These are phyloP conservation scores for Mimosa pudica DNA, from an alignment of 306 rosid genomes.

Conservation along the genomic window DNA sequence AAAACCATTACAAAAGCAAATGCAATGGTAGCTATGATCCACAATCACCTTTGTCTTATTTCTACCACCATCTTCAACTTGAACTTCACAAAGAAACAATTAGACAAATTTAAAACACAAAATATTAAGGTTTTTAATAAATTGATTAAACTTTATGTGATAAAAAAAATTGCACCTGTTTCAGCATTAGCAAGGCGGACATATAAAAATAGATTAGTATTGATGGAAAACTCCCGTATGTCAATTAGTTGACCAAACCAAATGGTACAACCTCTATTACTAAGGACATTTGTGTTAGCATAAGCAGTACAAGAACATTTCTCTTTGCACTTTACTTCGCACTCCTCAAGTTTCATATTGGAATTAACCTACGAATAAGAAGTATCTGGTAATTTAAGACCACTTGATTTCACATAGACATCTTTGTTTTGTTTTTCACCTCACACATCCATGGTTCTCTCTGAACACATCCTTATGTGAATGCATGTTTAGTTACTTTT, in stretches of 20 bases:
- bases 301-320: slow-evolving; percentile 56
- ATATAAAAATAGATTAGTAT: not conserved
- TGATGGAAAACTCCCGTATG: not conserved
- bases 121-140: not conserved
- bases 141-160: not conserved
- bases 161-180: not conserved
- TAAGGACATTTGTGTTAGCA: not conserved
- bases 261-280: not conserved
- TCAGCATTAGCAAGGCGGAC: slow-evolving; percentile 8
- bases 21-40: not conserved
- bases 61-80: not conserved
- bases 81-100: not conserved
- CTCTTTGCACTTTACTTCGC: slow-evolving; percentile 37
- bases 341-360: slow-evolving; percentile 43
- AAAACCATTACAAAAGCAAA: not conserved
- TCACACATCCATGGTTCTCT: no score
- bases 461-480: no score
- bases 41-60: not conserved
- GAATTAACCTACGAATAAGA: slow-evolving; percentile 30
- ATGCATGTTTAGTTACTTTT: no score
- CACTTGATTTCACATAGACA: no score
- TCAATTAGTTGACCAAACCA: not conserved
- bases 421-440: no score
- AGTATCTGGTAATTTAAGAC: slow-evolving; percentile 8
- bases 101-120: no score